phyloP scores from a whole-genome alignment of 1,284 basidiomycete genomes.

The Cerioporus squamosus region DNA sequence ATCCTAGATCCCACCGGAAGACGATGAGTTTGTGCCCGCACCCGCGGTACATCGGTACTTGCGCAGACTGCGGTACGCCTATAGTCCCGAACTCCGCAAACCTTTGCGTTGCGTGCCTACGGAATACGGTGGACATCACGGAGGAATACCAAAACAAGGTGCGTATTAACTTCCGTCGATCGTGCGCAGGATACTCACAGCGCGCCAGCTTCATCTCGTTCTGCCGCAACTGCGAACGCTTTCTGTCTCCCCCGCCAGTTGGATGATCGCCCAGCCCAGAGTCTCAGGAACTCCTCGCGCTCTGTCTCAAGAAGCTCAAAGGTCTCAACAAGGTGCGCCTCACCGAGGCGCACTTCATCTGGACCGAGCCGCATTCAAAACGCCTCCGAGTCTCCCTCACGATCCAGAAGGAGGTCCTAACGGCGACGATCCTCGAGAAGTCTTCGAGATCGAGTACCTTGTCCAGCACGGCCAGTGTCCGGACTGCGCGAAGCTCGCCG shows the following conservation, averaged over 20 bases:
- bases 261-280: slow-evolving; percentile 90
- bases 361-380: slow-evolving; percentile 99
- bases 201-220: slow-evolving; percentile 80
- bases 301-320: slow-evolving; percentile 94
- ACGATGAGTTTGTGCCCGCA: slow-evolving; percentile 76
- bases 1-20: neutral
- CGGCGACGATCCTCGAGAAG: slow-evolving; percentile 94
- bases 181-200: neutral
- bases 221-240: slow-evolving; percentile 96
- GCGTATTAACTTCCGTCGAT: slow-evolving; percentile 16
- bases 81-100: slow-evolving; percentile 97
- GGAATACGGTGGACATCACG: slow-evolving; percentile 96
- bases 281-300: slow-evolving; percentile 89
- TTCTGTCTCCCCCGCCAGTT: slow-evolving; percentile 91
- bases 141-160: slow-evolving; percentile 99
- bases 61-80: slow-evolving; percentile 85
- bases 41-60: slow-evolving; percentile 81
- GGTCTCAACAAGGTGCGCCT: slow-evolving; percentile 93
- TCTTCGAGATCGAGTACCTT: slow-evolving; percentile 96
- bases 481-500: slow-evolving; percentile 91
- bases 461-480: slow-evolving; percentile 97
- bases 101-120: slow-evolving; percentile 89
- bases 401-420: slow-evolving; percentile 97
- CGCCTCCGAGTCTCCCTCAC: slow-evolving; percentile 93
- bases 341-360: slow-evolving; percentile 97